Percentiles rank a stretch among this genome's conserved stretches.
Conservation (phyloP, 148 eudicot genomes). For the Rhododendron vialii region DNA sequence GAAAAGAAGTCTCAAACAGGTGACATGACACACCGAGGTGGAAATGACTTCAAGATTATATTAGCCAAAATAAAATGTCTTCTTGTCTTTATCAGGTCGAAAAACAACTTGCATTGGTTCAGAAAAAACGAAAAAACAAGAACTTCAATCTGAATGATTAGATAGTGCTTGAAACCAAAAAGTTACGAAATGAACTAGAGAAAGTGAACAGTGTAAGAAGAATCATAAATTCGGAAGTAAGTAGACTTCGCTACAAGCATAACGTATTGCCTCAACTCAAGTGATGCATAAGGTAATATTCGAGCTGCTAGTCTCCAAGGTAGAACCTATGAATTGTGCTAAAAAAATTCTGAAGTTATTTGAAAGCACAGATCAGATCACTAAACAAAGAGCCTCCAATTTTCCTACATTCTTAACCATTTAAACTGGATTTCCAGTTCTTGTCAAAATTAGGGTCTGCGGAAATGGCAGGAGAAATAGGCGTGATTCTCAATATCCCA, state of each 20-base stretch:
- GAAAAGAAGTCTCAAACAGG: not conserved
- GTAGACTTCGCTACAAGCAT: not conserved
- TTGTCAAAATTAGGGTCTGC: slow-evolving; percentile 27
- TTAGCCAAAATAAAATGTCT: not conserved
- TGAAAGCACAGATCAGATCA: not conserved
- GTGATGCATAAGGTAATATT: not conserved
- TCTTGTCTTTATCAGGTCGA: not conserved
- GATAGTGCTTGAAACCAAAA: not conserved
- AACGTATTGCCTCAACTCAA: not conserved
- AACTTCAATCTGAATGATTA: not conserved
- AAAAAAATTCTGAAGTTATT: not conserved
- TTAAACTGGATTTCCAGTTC: slow-evolving; percentile 30
- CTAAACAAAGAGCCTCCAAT: not conserved
- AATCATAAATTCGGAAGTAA: not conserved
- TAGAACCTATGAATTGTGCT: not conserved
- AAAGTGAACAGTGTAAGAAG: not conserved
- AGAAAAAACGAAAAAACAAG: not conserved
- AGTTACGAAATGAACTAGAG: not conserved
- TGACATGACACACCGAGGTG: not conserved
- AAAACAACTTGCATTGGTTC: slow-evolving; percentile 4
- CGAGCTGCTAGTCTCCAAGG: not conserved
- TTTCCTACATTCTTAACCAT: not conserved
- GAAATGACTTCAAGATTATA: not conserved
- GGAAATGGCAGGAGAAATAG: slow-evolving; percentile 27
- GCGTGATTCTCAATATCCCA: slow-evolving; percentile 27